phyloP scores from a whole-genome alignment of 2,329 filamentous ascomycete species.

The Aspergillus terreus region DNA sequence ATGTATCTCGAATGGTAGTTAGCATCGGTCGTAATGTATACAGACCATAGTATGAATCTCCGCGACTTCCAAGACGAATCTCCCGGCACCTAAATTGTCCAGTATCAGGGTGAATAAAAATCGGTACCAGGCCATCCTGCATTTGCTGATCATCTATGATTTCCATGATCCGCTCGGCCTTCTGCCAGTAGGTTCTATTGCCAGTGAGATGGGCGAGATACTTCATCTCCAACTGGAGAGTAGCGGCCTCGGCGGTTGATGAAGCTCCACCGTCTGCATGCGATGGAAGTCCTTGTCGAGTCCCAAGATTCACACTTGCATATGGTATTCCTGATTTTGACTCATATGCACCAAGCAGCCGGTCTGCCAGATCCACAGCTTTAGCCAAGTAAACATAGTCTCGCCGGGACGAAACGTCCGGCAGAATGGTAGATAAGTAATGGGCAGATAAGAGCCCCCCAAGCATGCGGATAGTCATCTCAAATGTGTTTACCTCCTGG shows the following conservation, averaged over 20 bases:
- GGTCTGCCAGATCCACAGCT: conserved; percentile 85
- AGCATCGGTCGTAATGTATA: background rate
- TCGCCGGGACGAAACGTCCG: conserved; percentile 78
- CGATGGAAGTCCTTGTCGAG: conserved; percentile 70
- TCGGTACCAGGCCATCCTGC: conserved; percentile 84
- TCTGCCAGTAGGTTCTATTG: conserved; percentile 90
- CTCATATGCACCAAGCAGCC: conserved; percentile 82
- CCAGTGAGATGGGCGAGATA: conserved; percentile 93
- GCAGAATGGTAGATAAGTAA: conserved; percentile 83
- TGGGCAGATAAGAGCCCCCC: conserved; percentile 90
- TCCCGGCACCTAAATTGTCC: conserved; percentile 80
- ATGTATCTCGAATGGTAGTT: background rate
- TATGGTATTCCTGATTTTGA: conserved; percentile 82
- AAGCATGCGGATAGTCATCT: conserved; percentile 96
- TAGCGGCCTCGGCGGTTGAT: conserved; percentile 90
- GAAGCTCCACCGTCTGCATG: conserved; percentile 84
- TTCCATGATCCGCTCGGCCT: conserved; percentile 70
- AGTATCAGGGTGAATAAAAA: conserved; percentile 76
- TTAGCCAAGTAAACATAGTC: conserved; percentile 88
- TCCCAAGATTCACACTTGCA: conserved; percentile 83
- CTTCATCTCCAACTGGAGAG: conserved; percentile 92
- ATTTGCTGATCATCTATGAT: conserved; percentile 72
- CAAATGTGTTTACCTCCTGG: conserved; percentile 95
- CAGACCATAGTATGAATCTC: conserved; percentile 85
- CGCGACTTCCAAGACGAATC: conserved; percentile 89